Percentiles rank a stretch among this genome's conserved stretches.
Evolutionary conservation across 176 grass and related monocot genomes (phyloP).

Genomic region (Alloteropsis semialata): DNA sequence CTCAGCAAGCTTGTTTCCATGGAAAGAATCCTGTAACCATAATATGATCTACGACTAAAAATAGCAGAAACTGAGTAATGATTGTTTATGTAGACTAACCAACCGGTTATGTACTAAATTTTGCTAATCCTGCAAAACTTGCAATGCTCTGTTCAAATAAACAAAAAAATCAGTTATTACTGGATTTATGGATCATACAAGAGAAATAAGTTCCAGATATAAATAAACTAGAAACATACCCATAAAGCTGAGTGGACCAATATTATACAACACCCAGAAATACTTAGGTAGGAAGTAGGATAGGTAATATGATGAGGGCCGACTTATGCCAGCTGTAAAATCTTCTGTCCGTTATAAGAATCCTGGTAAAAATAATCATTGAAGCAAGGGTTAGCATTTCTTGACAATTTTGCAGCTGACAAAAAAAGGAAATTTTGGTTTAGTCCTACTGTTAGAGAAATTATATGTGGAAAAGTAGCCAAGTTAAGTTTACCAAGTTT

Average conservation of each 20-base stretch:
- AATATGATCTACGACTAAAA: background rate
- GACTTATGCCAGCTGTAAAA: background rate
- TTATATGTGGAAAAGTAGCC: background rate
- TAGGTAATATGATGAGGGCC: background rate
- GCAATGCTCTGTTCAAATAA: conserved; percentile 25
- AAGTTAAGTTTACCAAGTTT: background rate
- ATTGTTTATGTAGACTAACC: background rate
- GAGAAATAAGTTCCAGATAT: background rate
- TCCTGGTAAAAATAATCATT: background rate
- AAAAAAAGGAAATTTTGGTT: background rate
- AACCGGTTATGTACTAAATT: conserved; percentile 18
- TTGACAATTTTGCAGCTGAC: background rate
- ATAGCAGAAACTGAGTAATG: background rate
- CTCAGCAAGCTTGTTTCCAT: background rate
- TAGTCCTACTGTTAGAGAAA: background rate
- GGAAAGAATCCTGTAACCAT: background rate
- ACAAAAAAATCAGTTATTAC: background rate
- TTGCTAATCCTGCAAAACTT: background rate
- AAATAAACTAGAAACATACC: conserved; percentile 5
- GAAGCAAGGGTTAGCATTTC: background rate
- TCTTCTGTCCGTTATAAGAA: background rate
- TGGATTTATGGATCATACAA: background rate
- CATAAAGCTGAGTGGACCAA: background rate
- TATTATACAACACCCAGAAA: background rate
- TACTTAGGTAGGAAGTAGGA: background rate